Evolutionary conservation across 495 filamentous ascomycete species (phyloP), one percentile per base, ranked within the genome.

Genomic region (Penicillium ucsense): DNA sequence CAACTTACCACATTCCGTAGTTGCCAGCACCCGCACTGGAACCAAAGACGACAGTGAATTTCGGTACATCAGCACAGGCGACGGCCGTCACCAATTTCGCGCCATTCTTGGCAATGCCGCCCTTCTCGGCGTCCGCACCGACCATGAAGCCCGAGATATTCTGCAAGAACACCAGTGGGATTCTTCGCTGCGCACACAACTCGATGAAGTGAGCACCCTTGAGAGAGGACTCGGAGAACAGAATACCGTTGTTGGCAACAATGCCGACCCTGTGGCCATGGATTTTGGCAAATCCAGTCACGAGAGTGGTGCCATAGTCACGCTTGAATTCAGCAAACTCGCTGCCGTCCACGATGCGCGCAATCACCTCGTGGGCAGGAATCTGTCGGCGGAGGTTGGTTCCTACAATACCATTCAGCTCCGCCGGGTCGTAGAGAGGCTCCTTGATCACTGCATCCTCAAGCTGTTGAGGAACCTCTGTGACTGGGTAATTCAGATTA

Each of bases 141-240:
- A 98, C 92, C 92, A 98, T 98, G 74, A 98, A 98, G 29, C 92
- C 92, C 5, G 79, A 84, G 62, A 98, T 98, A 61, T 98, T 98
- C 61, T 98, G 92, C 35, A 98, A 67, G 66, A 98, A 98, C 31
- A 98, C 71, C 0, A 98, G 72, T 10, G 92, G 91, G 41, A 97
- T 87, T 28, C 82, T 77, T 43, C 94, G 84, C 64, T 97, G 87
- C 5, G 82, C 79, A 71, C 92, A 96, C n/a, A 98, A 82, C 65
- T 98, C 87, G 61, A 97, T 94, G 68, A 98, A 98, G 66, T 98
- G 92, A 4, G 92, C 89, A 8, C 92, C 92, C 66, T 98, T 98
- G 41, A 95, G 78, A 3, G 88, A 81, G 10, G 85, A 87, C 54
- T 86, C 81, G 35, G 87, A 91, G 76, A 96, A 95, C n/a, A 98